Evolutionary conservation across 768 basidiomycete species (phyloP).

Genomic region (Panaeolus papilionaceus): DNA sequence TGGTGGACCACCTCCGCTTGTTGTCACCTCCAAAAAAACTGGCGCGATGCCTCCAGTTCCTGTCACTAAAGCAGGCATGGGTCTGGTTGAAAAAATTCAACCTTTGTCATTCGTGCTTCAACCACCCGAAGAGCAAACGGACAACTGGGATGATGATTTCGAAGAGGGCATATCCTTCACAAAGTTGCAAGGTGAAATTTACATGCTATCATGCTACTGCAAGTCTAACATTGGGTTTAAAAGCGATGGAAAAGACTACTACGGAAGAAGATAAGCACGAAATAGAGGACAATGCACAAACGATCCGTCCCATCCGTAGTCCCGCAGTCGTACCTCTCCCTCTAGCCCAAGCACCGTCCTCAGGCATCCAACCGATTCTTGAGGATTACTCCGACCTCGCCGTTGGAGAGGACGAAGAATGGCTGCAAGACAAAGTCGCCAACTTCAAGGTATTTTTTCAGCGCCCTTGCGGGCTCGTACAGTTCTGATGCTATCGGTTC

Average conservation of each 20-base stretch:
- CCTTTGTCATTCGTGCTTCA: constrained; percentile 72
- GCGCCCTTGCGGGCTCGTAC: neutral
- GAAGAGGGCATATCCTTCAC: constrained; percentile 90
- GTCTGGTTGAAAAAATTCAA: constrained; percentile 60
- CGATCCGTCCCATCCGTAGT: constrained; percentile 79
- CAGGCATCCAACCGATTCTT: constrained; percentile 69
- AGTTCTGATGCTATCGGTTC: neutral
- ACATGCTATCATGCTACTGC: neutral
- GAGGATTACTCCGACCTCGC: constrained; percentile 94
- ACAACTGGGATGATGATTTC: constrained; percentile 99
- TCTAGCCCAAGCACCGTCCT: constrained; percentile 65
- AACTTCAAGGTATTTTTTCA: constrained; percentile 72
- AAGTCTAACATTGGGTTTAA: constrained; percentile 3
- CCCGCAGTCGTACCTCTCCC: constrained; percentile 61
- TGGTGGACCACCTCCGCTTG: neutral
- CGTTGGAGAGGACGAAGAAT: constrained; percentile 73
- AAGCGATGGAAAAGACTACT: constrained; percentile 69
- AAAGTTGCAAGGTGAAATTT: constrained; percentile 68
- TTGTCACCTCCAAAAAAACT: constrained; percentile 28
- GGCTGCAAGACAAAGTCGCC: constrained; percentile 78
- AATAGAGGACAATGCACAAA: constrained; percentile 79
- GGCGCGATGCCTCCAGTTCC: constrained; percentile 31
- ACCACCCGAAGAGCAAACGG: constrained; percentile 84
- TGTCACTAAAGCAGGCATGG: constrained; percentile 42
- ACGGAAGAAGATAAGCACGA: constrained; percentile 61